Evolutionary conservation across 2,329 filamentous ascomycete species (phyloP).

Genomic region (Botryosphaeria dothidea): DNA sequence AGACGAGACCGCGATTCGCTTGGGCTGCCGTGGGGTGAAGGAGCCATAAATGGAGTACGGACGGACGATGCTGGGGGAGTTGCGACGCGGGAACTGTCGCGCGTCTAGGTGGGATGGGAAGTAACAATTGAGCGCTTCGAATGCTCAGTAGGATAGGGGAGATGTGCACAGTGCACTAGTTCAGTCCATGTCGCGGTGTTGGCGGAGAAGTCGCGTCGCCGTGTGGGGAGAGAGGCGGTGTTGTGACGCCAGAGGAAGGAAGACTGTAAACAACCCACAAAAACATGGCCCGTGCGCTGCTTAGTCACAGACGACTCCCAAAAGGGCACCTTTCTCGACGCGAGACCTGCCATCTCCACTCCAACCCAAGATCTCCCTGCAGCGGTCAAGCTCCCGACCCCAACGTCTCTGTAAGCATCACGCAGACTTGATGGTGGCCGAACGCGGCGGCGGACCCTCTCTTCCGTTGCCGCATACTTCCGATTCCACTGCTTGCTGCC

Average conservation of each 20-base stretch:
- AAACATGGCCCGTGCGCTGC: neutral
- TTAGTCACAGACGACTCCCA: neutral
- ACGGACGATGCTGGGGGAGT: neutral
- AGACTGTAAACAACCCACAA: slow-evolving; percentile 19
- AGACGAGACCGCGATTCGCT: slow-evolving; percentile 40
- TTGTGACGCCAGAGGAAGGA: neutral
- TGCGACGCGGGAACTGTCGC: neutral
- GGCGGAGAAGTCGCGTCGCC: slow-evolving; percentile 19
- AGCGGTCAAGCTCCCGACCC: neutral
- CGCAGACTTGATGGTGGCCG: neutral
- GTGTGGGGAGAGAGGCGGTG: slow-evolving; percentile 10
- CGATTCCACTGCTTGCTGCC: neutral
- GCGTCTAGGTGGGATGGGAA: slow-evolving; percentile 6
- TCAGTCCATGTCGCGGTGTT: slow-evolving; percentile 13
- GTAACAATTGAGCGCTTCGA: neutral
- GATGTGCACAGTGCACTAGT: neutral
- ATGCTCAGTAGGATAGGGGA: neutral
- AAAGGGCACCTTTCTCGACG: neutral
- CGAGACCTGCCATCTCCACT: neutral
- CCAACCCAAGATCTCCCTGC: neutral
- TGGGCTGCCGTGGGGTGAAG: slow-evolving; percentile 32
- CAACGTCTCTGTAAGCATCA: neutral
- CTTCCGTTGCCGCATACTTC: neutral
- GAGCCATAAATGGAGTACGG: slow-evolving; percentile 31
- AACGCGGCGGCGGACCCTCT: neutral